A percentile compares a stretch with the other conserved stretches of the same genome.
Evolutionary conservation across 2,329 filamentous ascomycete genomes (phyloP).

Genomic region (Blastomyces parvus): DNA sequence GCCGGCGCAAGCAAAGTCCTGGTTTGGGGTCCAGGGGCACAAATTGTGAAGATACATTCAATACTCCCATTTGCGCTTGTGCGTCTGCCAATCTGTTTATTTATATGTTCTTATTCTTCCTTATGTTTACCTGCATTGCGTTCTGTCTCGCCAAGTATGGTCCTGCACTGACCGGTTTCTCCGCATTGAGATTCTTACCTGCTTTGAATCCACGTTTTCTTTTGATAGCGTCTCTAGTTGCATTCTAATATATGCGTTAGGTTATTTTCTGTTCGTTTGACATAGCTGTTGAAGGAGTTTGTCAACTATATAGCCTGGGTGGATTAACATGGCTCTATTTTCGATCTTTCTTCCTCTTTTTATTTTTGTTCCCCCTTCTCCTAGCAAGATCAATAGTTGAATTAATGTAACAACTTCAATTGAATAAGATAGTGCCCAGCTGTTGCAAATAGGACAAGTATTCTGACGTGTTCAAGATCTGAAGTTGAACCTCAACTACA

Average conservation of each 20-base stretch:
- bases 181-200: not conserved
- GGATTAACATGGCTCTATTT: not conserved
- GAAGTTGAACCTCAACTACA: not conserved
- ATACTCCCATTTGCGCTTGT: not conserved
- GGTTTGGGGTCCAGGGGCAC: slow-evolving; percentile 1
- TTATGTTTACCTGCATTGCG: not conserved
- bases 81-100: not conserved
- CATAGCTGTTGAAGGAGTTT: not conserved
- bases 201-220: not conserved
- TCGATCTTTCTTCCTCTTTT: not conserved
- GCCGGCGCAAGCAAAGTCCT: slow-evolving; percentile 6
- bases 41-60: not conserved
- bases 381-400: not conserved
- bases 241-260: not conserved
- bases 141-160: not conserved
- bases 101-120: not conserved
- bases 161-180: not conserved
- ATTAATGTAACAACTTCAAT: not conserved
- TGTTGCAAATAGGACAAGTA: not conserved
- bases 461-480: not conserved
- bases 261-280: not conserved
- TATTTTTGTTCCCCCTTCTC: not conserved
- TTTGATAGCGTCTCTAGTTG: not conserved
- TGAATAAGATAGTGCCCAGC: not conserved
- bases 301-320: not conserved